phyloP scores from a whole-genome alignment of 352 stramenopile genomes.

The Phytophthora palmivora region DNA sequence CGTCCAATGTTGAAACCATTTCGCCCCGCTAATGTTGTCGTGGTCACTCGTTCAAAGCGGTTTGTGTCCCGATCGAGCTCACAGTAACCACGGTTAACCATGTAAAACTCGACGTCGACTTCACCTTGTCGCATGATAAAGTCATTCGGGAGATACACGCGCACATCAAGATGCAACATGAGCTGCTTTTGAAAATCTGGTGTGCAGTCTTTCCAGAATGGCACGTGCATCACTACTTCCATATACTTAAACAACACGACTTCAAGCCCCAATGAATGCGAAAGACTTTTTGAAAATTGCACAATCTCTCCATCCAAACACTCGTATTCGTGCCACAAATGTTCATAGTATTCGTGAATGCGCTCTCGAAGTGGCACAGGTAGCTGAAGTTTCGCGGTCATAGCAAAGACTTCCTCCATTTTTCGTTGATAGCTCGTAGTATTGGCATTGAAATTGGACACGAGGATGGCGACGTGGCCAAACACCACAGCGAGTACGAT shows the following conservation, averaged over 20 bases:
- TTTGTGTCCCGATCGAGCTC: conserved; percentile 40
- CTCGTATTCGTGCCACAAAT: conserved; percentile 74
- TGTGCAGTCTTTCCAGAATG: conserved; percentile 59
- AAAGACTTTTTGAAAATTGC: conserved; percentile 56
- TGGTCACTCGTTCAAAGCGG: conserved; percentile 41
- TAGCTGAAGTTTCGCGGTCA: conserved; percentile 64
- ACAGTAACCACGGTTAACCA: conserved; percentile 70
- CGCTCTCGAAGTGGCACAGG: conserved; percentile 55
- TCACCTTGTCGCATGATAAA: conserved; percentile 72
- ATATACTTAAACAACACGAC: conserved; percentile 72
- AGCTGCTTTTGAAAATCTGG: conserved; percentile 78
- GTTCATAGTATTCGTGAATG: conserved; percentile 72
- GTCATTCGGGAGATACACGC: conserved; percentile 78
- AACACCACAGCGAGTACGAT: conserved; percentile 70
- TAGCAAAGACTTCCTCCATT: conserved; percentile 65
- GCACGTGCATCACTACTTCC: conserved; percentile 64
- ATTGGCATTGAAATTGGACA: conserved; percentile 68
- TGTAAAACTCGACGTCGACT: conserved; percentile 70
- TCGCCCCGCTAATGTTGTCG: conserved; percentile 7
- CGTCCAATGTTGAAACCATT: conserved; percentile 8
- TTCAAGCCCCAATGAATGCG: conserved; percentile 61
- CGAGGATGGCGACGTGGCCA: conserved; percentile 62
- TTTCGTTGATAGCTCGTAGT: conserved; percentile 66
- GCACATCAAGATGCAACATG: conserved; percentile 56
- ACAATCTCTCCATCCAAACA: conserved; percentile 65